These are phyloP conservation scores for Entomortierella parvispora DNA, from an alignment of 192 early-diverging fungal species.

Conservation along the genomic window DNA sequence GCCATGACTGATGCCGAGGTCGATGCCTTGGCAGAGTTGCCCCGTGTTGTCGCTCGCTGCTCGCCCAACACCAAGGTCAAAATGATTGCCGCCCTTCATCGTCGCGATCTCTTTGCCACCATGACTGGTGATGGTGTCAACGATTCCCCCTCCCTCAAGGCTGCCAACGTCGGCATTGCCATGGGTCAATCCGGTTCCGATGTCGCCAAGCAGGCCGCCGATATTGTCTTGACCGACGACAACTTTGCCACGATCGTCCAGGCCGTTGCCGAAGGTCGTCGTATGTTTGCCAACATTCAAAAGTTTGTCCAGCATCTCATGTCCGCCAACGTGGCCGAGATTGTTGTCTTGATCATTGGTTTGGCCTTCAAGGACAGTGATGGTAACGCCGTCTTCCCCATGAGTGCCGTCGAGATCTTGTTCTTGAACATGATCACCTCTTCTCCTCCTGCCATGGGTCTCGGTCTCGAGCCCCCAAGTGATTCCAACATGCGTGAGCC, in stretches of 20 bases:
- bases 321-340: conserved; percentile 75
- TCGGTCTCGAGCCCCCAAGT: conserved; percentile 75
- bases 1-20: conserved; percentile 83
- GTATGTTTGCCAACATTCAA: conserved; percentile 81
- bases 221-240: conserved; percentile 88
- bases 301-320: conserved; percentile 78
- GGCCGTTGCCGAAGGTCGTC: conserved; percentile 83
- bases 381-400: conserved; percentile 74
- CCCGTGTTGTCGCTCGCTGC: conserved; percentile 93
- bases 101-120: conserved; percentile 70
- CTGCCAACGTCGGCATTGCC: conserved; percentile 79
- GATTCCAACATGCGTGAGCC: conserved; percentile 77
- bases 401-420: conserved; percentile 81
- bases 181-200: conserved; percentile 94
- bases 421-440: conserved; percentile 82
- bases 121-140: conserved; percentile 93
- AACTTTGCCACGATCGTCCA: conserved; percentile 84
- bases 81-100: conserved; percentile 92
- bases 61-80: conserved; percentile 96
- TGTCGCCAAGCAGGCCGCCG: conserved; percentile 90
- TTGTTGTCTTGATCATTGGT: conserved; percentile 74
- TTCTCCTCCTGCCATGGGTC: conserved; percentile 80
- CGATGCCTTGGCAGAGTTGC: conserved; percentile 80
- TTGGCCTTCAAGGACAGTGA: conserved; percentile 70
- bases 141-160: conserved; percentile 78